Conservation (phyloP, 257 asterid species). For the Solanum pinnatisectum region DNA sequence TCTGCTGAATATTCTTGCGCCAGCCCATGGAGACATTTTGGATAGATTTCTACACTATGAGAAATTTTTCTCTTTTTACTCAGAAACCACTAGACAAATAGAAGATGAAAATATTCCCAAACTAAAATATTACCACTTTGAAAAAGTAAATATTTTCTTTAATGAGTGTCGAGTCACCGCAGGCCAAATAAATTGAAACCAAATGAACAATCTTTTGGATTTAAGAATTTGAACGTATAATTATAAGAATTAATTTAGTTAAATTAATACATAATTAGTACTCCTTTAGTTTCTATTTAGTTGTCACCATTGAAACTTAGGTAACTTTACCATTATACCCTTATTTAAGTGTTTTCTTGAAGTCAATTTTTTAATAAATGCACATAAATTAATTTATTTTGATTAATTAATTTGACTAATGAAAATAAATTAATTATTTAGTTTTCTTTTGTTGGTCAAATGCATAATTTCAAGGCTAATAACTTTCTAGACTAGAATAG, state of each 20-base stretch:
- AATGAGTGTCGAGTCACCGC: background rate
- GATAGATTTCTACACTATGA: background rate
- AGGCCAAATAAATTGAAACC: background rate
- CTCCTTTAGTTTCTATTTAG: background rate
- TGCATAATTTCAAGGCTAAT: background rate
- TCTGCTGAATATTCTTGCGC: background rate
- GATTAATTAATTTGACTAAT: too few species aligned
- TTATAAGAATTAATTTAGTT: too few species aligned
- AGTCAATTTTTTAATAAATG: too few species aligned
- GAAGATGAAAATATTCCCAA: background rate
- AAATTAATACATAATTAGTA: too few species aligned
- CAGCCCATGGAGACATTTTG: background rate
- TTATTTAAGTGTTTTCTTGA: too few species aligned
- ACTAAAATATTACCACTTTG: background rate
- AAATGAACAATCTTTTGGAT: background rate
- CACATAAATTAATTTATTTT: too few species aligned
- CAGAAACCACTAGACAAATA: background rate
- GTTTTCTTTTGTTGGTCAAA: background rate
- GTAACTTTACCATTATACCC: too few species aligned
- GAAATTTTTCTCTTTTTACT: background rate
- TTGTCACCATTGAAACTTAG: background rate
- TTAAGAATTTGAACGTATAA: background rate
- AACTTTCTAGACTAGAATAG: too few species aligned
- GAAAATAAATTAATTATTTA: too few species aligned
- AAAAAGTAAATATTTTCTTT: too few species aligned